A percentile compares a stretch with the other conserved stretches of the same genome.
Conservation (phyloP, 768 basidiomycete genomes). For the Lentinula raphanica region DNA sequence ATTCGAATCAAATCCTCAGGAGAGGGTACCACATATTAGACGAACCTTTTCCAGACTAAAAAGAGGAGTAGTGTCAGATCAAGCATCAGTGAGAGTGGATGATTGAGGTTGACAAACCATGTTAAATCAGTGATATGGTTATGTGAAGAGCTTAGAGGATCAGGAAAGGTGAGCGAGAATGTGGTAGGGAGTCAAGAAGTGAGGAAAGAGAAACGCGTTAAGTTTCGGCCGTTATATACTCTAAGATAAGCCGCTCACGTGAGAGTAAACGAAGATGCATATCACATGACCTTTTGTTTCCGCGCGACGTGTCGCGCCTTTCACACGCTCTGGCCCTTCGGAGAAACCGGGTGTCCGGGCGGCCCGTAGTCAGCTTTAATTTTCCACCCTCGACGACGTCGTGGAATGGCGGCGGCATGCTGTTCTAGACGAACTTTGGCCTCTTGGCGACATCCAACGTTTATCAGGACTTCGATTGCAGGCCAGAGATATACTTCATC, state of each 20-base stretch:
- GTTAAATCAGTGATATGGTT: background rate
- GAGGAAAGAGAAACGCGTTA: background rate
- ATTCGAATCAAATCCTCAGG: too few species aligned
- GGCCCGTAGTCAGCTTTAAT: background rate
- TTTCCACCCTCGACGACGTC: too few species aligned
- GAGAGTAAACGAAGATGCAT: background rate
- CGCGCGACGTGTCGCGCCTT: background rate
- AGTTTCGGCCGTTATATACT: background rate
- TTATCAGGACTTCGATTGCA: background rate
- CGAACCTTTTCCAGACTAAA: constrained; percentile 5
- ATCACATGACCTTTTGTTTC: background rate
- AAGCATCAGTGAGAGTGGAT: too few species aligned
- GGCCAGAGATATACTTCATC: background rate
- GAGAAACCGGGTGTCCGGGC: background rate
- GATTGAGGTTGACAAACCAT: background rate
- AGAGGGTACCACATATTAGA: background rate
- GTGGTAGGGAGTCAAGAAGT: background rate
- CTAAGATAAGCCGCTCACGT: background rate
- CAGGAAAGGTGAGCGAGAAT: background rate
- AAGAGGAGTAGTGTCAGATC: background rate
- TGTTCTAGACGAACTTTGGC: background rate
- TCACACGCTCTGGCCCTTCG: background rate
- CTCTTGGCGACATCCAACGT: background rate
- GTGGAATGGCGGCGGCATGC: background rate
- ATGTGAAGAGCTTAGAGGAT: background rate